Percentiles rank a stretch among this genome's conserved stretches.
phyloP scores from a whole-genome alignment of 345 rosid genomes.

The Eutrema heterophyllum region DNA sequence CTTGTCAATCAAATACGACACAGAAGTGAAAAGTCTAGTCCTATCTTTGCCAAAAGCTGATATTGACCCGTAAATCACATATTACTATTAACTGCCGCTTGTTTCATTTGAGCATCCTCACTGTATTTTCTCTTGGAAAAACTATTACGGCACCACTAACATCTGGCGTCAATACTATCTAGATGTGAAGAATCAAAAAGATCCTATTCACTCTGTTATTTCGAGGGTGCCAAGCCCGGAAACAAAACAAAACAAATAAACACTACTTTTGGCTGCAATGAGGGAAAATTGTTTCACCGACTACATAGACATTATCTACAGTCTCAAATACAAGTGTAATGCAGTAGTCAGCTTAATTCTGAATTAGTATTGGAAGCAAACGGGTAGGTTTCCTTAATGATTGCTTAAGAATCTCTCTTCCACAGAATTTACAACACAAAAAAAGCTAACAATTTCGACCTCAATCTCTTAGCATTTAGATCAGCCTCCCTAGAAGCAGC shows the following conservation, averaged over 20 bases:
- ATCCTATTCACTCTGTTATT: not conserved
- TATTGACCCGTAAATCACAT: not conserved
- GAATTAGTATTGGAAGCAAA: not conserved
- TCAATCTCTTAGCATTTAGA: slow-evolving; percentile 78
- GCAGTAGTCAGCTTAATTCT: not conserved
- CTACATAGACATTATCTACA: not conserved
- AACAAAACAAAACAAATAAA: too few relatives aligned
- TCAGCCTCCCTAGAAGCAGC: slow-evolving; percentile 82
- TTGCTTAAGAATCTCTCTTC: not conserved
- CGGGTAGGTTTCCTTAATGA: not conserved
- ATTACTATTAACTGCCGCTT: not conserved
- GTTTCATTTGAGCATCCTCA: not conserved
- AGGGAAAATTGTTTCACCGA: not conserved
- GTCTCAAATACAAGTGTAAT: not conserved
- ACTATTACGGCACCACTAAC: not conserved
- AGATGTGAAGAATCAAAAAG: not conserved
- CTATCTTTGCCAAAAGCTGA: not conserved
- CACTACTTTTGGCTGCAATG: not conserved
- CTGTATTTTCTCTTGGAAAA: not conserved
- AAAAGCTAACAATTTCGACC: slow-evolving; percentile 35
- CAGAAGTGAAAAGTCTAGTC: not conserved
- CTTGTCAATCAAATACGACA: not conserved
- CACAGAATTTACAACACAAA: not conserved
- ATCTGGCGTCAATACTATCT: not conserved
- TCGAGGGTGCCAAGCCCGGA: not conserved